Evolutionary conservation across 805 yeast species (phyloP).

Genomic region (Saccharomyces mikatae): DNA sequence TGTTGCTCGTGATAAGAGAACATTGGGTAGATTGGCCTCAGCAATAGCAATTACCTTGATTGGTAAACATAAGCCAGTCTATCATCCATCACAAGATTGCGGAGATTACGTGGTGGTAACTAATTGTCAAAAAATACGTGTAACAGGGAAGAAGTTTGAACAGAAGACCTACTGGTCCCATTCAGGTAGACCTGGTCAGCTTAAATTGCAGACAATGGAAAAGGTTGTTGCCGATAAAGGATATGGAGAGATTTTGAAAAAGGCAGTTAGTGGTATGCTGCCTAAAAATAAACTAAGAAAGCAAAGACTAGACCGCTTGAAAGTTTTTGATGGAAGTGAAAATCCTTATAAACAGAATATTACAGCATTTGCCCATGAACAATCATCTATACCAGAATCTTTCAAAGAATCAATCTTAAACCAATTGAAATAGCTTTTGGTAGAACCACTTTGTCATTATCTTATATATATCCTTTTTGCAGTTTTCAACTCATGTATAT

Average conservation of each 20-base stretch:
- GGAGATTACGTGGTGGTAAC: conserved; percentile 98
- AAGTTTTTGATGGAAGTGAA: conserved; percentile 79
- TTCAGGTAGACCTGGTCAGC: conserved; percentile 81
- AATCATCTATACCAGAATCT: conserved; percentile 35
- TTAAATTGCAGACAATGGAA: conserved; percentile 76
- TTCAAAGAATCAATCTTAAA: not conserved
- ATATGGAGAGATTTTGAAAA: conserved; percentile 70
- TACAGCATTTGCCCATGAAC: conserved; percentile 78
- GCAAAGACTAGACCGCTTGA: conserved; percentile 71
- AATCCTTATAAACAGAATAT: conserved; percentile 81
- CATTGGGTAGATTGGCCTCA: conserved; percentile 88
- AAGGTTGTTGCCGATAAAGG: conserved; percentile 72
- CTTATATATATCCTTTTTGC: not conserved
- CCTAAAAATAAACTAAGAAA: conserved; percentile 85
- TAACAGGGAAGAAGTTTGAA: conserved; percentile 78
- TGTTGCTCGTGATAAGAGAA: conserved; percentile 71
- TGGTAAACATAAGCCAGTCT: conserved; percentile 96
- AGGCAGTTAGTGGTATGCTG: conserved; percentile 93
- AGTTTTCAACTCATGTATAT: not conserved
- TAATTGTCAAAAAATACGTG: conserved; percentile 71
- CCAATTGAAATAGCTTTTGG: not conserved
- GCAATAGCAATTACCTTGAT: conserved; percentile 78
- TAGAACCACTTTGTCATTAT: not conserved
- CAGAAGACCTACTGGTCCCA: conserved; percentile 86
- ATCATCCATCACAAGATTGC: conserved; percentile 66